These are phyloP conservation scores for Coemansia nantahalensis DNA, from an alignment of 192 early-diverging fungal genomes.

Conservation along the genomic window DNA sequence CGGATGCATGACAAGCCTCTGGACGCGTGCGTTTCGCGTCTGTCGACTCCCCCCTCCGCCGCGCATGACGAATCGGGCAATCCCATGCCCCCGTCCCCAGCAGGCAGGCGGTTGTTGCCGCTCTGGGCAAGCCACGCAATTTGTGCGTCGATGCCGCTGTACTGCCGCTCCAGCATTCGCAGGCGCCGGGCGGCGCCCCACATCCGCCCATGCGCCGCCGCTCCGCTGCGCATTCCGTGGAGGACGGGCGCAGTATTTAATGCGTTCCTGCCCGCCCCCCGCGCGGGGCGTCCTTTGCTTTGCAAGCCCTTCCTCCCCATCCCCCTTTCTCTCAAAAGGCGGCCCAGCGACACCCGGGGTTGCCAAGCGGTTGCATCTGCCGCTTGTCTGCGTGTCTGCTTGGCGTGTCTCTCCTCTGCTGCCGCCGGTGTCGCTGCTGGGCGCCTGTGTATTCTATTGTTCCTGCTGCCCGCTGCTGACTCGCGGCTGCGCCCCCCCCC, in stretches of 20 bases:
- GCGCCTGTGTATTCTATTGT: conserved; percentile 15
- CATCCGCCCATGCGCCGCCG: neutral
- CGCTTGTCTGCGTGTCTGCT: conserved; percentile 2
- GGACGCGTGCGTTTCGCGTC: conserved; percentile 11
- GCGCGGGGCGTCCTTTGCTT: neutral
- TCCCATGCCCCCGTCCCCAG: conserved; percentile 17
- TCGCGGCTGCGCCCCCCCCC: too few species aligned
- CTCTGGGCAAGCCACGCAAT: conserved; percentile 7
- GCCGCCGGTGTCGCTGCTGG: conserved; percentile 4
- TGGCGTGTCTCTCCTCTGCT: neutral
- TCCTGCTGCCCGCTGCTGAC: neutral
- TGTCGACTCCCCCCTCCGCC: neutral
- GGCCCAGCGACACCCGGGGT: conserved; percentile 5
- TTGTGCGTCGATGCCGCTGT: conserved; percentile 5
- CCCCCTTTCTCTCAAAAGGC: conserved; percentile 5
- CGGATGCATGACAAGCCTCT: neutral
- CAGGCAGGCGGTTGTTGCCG: neutral
- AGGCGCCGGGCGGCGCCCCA: too few species aligned
- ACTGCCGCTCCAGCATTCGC: conserved; percentile 5
- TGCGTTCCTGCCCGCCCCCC: neutral
- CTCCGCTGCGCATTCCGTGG: conserved; percentile 9
- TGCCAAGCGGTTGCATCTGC: conserved; percentile 10
- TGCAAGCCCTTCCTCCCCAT: neutral
- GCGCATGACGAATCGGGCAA: conserved; percentile 3
- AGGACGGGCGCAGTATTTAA: conserved; percentile 12